These are phyloP conservation scores for Leptoxyphium fumago DNA, from an alignment of 2,329 filamentous ascomycete genomes.

Conservation along the genomic window DNA sequence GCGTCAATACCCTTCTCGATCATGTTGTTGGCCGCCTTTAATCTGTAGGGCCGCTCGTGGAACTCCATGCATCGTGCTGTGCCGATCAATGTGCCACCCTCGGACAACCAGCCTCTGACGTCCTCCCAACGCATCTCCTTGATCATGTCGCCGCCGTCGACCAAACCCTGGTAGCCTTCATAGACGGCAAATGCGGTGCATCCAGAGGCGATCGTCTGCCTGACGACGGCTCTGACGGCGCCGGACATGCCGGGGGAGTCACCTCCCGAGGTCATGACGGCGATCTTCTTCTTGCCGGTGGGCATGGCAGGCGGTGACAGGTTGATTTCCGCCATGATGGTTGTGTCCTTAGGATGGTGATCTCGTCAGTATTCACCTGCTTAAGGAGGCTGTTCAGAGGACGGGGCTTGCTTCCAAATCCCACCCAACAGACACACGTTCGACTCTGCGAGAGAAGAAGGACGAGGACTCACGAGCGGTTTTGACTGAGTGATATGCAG, in stretches of 20 bases:
- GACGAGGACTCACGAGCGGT: too few species aligned
- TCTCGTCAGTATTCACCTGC: too few species aligned
- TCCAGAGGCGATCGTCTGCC: constrained; percentile 70
- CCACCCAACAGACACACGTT: too few species aligned
- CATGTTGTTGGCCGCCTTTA: constrained; percentile 87
- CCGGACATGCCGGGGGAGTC: constrained; percentile 94
- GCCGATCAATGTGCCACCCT: constrained; percentile 90
- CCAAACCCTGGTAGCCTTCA: constrained; percentile 92
- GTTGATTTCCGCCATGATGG: constrained; percentile 17
- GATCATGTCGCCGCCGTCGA: constrained; percentile 79
- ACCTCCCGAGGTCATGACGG: constrained; percentile 85
- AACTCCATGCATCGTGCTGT: constrained; percentile 89
- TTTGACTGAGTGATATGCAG: too few species aligned
- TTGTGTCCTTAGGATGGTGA: background rate
- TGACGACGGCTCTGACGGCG: constrained; percentile 76
- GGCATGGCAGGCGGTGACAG: constrained; percentile 17
- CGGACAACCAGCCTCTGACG: constrained; percentile 83
- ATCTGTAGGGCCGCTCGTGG: constrained; percentile 70
- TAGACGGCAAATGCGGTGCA: constrained; percentile 43
- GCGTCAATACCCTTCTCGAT: constrained; percentile 86
- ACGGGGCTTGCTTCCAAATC: too few species aligned
- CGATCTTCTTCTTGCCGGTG: constrained; percentile 48
- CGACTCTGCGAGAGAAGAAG: too few species aligned
- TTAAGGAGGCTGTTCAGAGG: too few species aligned
- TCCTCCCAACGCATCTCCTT: constrained; percentile 81